Base-by-base conservation (phyloP, 768 basidiomycete species). In the Coprinopsis cinerea region DNA sequence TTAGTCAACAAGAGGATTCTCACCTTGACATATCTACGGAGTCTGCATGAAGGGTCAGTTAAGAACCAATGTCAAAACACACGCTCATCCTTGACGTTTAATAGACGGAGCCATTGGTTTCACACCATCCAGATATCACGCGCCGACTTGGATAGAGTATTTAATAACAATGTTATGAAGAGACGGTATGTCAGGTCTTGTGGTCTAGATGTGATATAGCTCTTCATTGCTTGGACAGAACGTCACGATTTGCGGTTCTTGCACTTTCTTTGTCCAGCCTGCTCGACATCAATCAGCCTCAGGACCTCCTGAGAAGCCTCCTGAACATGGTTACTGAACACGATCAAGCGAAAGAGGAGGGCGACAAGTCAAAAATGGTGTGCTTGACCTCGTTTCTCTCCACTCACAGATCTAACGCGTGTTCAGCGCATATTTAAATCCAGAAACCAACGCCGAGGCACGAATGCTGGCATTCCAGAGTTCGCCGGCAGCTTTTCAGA, bases 221-320 rank as follows among this genome's bases (percentile, higher is more conserved):
- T 47, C 23, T 39, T 44, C 22, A 4, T 23, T 24, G 23, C n/a
- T 28, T 34, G 18, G 49, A 10, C 60, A 92, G 92, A 49, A 89
- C 92, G 32, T 76, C 76, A 57, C 86, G 89, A 39, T 93, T 89
- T 60, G 83, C 89, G 39, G 76, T 88, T 49, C 82, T 94, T 24
- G 92, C 85, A 3, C 85, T 94, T 81, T 92, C 89, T 7, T 75
- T 95, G 34, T 85, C 88, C 36, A 82, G 80, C 50, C 68, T 91
- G 6, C 77, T 93, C 49, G 92, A 94, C 56, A 85, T 92, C 37
- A 75, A 82, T 49, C 83, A 87, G 49, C 82, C 91, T 0, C 75
- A 80, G 41, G 92, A 95, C 62, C 81, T 91, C 42, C 75, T 94
- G 20, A 81, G 85, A 23, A 82, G 85, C 15, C 69, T 92, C 27